phyloP scores from a whole-genome alignment of 805 yeast genomes.

The Zygotorulaspora chibaensis region DNA sequence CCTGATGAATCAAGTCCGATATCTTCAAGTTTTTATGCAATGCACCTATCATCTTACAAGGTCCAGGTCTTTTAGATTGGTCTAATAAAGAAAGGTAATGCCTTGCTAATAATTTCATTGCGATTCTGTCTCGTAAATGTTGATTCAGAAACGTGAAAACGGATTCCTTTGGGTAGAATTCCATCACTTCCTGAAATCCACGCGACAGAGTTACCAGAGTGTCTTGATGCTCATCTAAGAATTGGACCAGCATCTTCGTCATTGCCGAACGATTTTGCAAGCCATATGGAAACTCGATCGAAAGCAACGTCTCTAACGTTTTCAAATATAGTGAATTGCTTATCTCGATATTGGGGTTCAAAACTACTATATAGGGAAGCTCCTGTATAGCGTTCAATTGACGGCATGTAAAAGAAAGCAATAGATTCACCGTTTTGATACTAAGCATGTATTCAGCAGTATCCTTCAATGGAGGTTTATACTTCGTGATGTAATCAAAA shows the following conservation, averaged over 20 bases:
- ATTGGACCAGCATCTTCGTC: slow-evolving; percentile 48
- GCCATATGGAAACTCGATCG: slow-evolving; percentile 43
- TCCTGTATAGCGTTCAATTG: slow-evolving; percentile 65
- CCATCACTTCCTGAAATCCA: slow-evolving; percentile 69
- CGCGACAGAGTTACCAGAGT: slow-evolving; percentile 76
- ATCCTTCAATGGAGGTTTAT: slow-evolving; percentile 33
- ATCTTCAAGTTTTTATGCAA: slow-evolving; percentile 66
- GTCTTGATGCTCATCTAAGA: slow-evolving; percentile 76
- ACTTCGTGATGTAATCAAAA: slow-evolving; percentile 46
- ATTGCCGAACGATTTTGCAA: slow-evolving; percentile 52
- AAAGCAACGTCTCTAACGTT: slow-evolving; percentile 53
- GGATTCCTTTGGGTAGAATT: slow-evolving; percentile 41
- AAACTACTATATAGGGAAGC: slow-evolving; percentile 76
- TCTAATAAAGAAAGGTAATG: slow-evolving; percentile 70
- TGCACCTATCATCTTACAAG: slow-evolving; percentile 53
- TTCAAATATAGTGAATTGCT: slow-evolving; percentile 69
- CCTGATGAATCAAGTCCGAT: slow-evolving; percentile 55
- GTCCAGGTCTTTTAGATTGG: slow-evolving; percentile 26
- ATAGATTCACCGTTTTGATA: slow-evolving; percentile 50
- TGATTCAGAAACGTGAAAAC: slow-evolving; percentile 63
- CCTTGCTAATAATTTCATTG: slow-evolving; percentile 80
- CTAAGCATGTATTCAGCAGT: slow-evolving; percentile 39
- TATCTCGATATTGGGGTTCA: slow-evolving; percentile 81
- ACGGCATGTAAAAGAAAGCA: slow-evolving; percentile 62
- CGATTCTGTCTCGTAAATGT: slow-evolving; percentile 78